These are phyloP conservation scores for Globisporangium irregulare DNA, from an alignment of 352 stramenopile genomes.

Conservation along the genomic window DNA sequence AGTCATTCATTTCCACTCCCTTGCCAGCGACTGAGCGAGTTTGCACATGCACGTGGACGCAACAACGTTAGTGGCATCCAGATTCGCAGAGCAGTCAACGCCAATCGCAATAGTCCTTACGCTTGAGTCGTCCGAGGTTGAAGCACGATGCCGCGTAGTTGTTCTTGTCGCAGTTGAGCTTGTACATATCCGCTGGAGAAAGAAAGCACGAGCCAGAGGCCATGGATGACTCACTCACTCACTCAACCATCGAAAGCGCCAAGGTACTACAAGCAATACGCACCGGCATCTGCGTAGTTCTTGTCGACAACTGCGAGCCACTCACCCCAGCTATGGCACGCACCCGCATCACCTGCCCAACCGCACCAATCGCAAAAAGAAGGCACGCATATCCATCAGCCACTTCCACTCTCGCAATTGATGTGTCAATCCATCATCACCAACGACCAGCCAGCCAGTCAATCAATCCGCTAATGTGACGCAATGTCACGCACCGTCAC, in stretches of 20 bases:
- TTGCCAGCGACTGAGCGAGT: slow-evolving; percentile 67
- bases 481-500: slow-evolving; percentile 35
- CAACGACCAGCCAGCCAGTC: no score
- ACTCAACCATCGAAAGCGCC: no score
- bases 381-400: background rate
- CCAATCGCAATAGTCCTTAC: slow-evolving; percentile 27
- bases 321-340: slow-evolving; percentile 85
- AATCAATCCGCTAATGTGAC: background rate
- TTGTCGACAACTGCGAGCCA: slow-evolving; percentile 87
- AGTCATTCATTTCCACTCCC: slow-evolving; percentile 65
- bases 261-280: background rate
- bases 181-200: slow-evolving; percentile 63
- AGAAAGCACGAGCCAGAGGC: no score
- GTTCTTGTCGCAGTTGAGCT: slow-evolving; percentile 83
- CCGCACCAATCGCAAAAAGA: background rate
- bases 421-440: background rate
- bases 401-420: background rate
- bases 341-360: slow-evolving; percentile 56
- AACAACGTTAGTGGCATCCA: no score
- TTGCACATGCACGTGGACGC: background rate
- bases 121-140: slow-evolving; percentile 78
- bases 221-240: no score
- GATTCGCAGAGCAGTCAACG: background rate
- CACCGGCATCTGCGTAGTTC: slow-evolving; percentile 76
- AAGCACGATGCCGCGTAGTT: slow-evolving; percentile 83